Base-by-base conservation (phyloP, 108 stramenopile genomes). In the Mayamaea pseudoterrestris region DNA sequence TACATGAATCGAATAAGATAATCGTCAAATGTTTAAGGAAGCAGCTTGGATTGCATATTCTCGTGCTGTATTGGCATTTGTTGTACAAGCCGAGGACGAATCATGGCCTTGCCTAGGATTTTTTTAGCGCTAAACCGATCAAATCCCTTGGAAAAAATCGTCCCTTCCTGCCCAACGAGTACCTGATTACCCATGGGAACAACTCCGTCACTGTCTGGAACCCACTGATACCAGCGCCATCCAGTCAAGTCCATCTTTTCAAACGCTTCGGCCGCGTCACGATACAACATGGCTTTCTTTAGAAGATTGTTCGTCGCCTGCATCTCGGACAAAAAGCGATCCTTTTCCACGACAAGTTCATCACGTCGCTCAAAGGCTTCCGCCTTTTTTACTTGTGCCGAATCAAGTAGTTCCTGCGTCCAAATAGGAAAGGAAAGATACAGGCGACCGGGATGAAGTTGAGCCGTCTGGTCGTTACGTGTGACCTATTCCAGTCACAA, bases 211-310 rank as follows among this genome's bases (percentile, higher is more conserved):
- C 16, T 39, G 18, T 6, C 20, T 39, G 37, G 8, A 39, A 39
- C 20, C 3, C 3, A 5, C 20, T 39, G 3, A n/a, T n/a, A n/a
- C n/a, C n/a, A n/a, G n/a, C n/a, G n/a, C n/a, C n/a, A n/a, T n/a
- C 28, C 9, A 56, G 63, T n/a, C 29, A 27, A 24, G 44, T 30
- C 18, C 11, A 11, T 11, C 32, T 57, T 29, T 29, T 70, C 69
- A 14, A 35, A 44, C 11, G 69, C 69, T 17, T 26, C 35, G 12
- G 35, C 35, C 5, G 69, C 68, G 54, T 81, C 73, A 28, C 69
- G 62, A 41, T 68, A 78, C 41, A 76, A 73, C 58, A 81, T 39
- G 5, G 76, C 73, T 57, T 81, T 81, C 48, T 58, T 56, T 18
- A 81, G 28, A 16, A 61, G 61, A 57, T 81, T 81, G 20, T 35